phyloP scores from a whole-genome alignment of 805 yeast genomes.

The Saccharomycopsis lassenensis region DNA sequence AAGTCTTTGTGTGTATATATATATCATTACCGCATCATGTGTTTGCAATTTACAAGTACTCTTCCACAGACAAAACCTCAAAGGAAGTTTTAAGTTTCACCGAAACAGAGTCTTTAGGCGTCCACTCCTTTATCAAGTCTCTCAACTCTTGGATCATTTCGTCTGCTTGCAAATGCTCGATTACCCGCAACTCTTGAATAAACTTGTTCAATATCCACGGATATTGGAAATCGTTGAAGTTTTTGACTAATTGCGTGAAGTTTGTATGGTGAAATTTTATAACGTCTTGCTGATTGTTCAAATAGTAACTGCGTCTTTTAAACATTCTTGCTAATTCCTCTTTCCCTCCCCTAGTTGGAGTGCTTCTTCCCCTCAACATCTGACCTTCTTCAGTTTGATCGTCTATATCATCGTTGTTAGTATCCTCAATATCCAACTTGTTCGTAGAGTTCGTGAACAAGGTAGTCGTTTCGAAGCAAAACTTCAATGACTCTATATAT shows the following conservation, averaged over 20 bases:
- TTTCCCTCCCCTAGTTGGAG: neutral
- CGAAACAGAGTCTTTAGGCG: conserved; percentile 68
- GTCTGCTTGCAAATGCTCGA: conserved; percentile 4
- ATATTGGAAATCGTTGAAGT: conserved; percentile 65
- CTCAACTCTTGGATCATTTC: conserved; percentile 49
- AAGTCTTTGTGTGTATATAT: no score
- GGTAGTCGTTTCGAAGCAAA: conserved; percentile 16
- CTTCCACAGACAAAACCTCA: conserved; percentile 34
- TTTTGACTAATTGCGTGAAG: conserved; percentile 53
- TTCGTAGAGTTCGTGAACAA: conserved; percentile 6
- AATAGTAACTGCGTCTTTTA: conserved; percentile 5
- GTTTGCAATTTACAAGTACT: conserved; percentile 15
- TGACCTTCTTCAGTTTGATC: conserved; percentile 16
- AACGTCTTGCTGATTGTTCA: conserved; percentile 22
- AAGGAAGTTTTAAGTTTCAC: conserved; percentile 76
- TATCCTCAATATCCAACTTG: conserved; percentile 3
- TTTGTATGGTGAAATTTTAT: conserved; percentile 33
- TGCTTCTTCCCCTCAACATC: conserved; percentile 3
- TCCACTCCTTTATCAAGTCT: conserved; percentile 70
- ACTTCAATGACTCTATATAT: conserved; percentile 10
- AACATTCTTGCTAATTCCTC: neutral
- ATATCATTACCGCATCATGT: no score
- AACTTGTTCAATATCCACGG: conserved; percentile 88
- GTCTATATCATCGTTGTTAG: conserved; percentile 8
- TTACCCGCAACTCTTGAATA: conserved; percentile 36